phyloP scores from a whole-genome alignment of 257 asterid species.

The Coffea canephora region DNA sequence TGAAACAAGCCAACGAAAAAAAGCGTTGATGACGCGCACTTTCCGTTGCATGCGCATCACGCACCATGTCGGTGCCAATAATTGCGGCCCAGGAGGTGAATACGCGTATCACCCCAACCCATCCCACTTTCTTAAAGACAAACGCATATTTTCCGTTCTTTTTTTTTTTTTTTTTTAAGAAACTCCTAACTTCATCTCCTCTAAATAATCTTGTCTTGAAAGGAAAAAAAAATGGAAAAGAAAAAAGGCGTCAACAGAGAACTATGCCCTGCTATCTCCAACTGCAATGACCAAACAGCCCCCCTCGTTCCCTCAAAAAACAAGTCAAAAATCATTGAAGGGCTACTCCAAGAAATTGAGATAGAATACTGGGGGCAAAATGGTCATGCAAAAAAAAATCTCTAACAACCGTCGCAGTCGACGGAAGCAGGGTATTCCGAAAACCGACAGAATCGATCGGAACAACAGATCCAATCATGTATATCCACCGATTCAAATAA shows the following conservation, averaged over 20 bases:
- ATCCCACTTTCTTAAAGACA: no score
- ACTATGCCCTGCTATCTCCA: no score
- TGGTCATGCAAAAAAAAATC: not conserved
- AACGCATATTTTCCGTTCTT: no score
- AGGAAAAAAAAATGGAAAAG: no score
- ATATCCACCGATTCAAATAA: not conserved
- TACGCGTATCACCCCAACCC: not conserved
- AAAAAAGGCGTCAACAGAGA: no score
- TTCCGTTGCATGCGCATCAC: not conserved
- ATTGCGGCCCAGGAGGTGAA: not conserved
- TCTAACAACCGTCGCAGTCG: not conserved
- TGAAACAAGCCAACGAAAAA: no score
- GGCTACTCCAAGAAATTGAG: not conserved
- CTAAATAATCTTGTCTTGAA: no score
- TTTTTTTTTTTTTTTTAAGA: no score
- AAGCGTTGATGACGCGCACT: no score
- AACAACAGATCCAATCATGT: constrained; percentile 1
- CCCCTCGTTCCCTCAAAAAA: no score
- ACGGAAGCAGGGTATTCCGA: not conserved
- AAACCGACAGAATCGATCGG: not conserved
- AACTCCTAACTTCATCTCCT: no score
- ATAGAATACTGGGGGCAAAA: not conserved
- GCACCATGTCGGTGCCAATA: not conserved
- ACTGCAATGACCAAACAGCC: no score
- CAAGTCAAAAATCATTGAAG: not conserved